Percentiles rank a stretch among this genome's conserved stretches.
Evolutionary conservation across 768 basidiomycete species (phyloP).

Genomic region (Porphyrellus cyaneotinctus): DNA sequence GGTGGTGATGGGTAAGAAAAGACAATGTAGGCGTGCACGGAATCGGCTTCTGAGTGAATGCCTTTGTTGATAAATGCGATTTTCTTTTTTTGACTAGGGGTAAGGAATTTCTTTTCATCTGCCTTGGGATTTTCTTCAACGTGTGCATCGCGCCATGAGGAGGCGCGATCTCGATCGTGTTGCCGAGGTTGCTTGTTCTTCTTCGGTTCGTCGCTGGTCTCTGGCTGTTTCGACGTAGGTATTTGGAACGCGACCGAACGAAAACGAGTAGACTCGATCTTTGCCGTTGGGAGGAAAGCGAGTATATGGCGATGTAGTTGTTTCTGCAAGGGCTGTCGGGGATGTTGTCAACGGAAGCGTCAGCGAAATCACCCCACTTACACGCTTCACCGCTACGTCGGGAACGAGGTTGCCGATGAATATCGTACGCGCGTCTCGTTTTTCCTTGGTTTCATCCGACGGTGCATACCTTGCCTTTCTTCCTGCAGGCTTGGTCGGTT

Average conservation of each 20-base stretch:
- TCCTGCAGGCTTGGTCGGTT: constrained; percentile 24
- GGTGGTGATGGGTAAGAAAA: constrained; percentile 67
- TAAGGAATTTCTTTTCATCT: constrained; percentile 66
- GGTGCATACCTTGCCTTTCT: constrained; percentile 51
- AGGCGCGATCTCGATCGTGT: constrained; percentile 57
- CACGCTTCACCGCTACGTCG: constrained; percentile 73
- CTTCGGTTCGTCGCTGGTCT: constrained; percentile 31
- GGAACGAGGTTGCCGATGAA: constrained; percentile 89
- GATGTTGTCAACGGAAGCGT: neutral
- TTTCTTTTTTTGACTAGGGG: constrained; percentile 83
- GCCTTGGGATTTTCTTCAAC: constrained; percentile 41
- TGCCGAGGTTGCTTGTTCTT: constrained; percentile 33
- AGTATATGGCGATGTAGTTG: constrained; percentile 75
- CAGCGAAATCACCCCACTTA: constrained; percentile 33
- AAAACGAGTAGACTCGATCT: constrained; percentile 90
- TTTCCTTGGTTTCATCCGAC: constrained; percentile 64
- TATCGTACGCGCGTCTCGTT: constrained; percentile 76
- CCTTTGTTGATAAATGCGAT: constrained; percentile 93
- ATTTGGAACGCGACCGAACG: constrained; percentile 88
- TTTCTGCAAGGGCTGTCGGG: constrained; percentile 63
- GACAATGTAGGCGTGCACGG: constrained; percentile 86
- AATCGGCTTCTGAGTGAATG: constrained; percentile 72
- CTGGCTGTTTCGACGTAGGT: constrained; percentile 64
- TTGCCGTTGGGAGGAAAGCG: constrained; percentile 63
- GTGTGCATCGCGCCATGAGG: constrained; percentile 51